These are phyloP conservation scores for Casuarina glauca DNA, from an alignment of 306 rosid genomes.

Conservation along the genomic window DNA sequence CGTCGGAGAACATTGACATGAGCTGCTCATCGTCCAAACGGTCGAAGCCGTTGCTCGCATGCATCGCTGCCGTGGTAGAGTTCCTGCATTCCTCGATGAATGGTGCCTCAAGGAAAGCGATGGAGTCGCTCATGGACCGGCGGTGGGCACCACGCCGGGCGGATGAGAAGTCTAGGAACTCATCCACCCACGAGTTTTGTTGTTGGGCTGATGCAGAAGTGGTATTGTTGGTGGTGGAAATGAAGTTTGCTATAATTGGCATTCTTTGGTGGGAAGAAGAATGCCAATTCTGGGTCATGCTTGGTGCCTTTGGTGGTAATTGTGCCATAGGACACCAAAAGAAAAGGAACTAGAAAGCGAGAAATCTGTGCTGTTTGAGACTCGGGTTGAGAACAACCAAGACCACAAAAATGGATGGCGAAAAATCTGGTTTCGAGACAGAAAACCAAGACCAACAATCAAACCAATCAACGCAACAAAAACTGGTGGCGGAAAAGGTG, in stretches of 20 bases:
- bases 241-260: slow-evolving; percentile 42
- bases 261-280: slow-evolving; percentile 48
- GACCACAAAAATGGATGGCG: neutral
- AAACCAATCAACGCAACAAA: no score
- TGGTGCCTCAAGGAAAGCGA: slow-evolving; percentile 70
- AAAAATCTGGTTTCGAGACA: neutral
- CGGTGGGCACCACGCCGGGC: slow-evolving; percentile 69
- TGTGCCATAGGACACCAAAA: slow-evolving; percentile 64
- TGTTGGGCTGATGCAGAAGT: slow-evolving; percentile 6
- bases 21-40: slow-evolving; percentile 81
- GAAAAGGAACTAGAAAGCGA: slow-evolving; percentile 9
- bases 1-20: slow-evolving; percentile 83
- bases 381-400: neutral
- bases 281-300: slow-evolving; percentile 76
- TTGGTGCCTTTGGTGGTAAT: slow-evolving; percentile 93
- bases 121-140: slow-evolving; percentile 79
- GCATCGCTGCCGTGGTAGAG: slow-evolving; percentile 21
- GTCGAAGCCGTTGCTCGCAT: slow-evolving; percentile 46
- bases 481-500: neutral
- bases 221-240: slow-evolving; percentile 14
- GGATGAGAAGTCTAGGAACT: slow-evolving; percentile 84
- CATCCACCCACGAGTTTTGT: slow-evolving; percentile 62
- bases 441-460: no score
- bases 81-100: slow-evolving; percentile 37
- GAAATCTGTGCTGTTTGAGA: slow-evolving; percentile 11